A percentile compares a stretch with the other conserved stretches of the same genome.
phyloP scores from a whole-genome alignment of 2,329 filamentous ascomycete genomes.

The Ceratocystis cubensis region DNA sequence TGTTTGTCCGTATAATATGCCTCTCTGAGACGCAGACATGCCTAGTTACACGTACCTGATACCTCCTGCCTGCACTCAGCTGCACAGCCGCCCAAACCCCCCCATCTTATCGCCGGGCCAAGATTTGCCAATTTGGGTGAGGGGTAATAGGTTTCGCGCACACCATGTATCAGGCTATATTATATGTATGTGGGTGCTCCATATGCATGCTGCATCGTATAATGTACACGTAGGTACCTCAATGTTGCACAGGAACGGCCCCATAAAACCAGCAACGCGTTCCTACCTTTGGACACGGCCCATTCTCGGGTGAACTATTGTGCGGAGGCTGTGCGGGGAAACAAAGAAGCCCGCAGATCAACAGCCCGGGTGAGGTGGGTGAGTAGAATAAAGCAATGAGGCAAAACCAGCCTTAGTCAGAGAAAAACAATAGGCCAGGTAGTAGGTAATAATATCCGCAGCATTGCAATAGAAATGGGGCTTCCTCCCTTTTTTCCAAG shows the following conservation, averaged over 20 bases:
- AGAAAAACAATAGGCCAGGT: neutral
- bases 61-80: too few relatives aligned
- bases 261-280: neutral
- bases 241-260: neutral
- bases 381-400: too few relatives aligned
- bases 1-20: neutral
- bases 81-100: too few relatives aligned
- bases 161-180: too few relatives aligned
- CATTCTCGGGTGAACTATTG: conserved; percentile 3
- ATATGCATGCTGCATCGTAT: too few relatives aligned
- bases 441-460: too few relatives aligned
- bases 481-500: neutral
- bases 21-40: neutral
- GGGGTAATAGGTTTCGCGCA: too few relatives aligned
- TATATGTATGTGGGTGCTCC: too few relatives aligned
- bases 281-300: neutral
- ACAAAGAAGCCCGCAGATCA: neutral
- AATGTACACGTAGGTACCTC: neutral
- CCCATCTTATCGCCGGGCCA: too few relatives aligned
- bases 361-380: neutral
- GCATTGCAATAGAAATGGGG: neutral
- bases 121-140: too few relatives aligned
- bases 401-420: neutral
- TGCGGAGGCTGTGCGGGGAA: neutral
- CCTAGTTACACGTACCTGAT: too few relatives aligned